Evolutionary conservation across 208 protist genomes (phyloP).

Genomic region (Jaenimonas drosophilae): DNA sequence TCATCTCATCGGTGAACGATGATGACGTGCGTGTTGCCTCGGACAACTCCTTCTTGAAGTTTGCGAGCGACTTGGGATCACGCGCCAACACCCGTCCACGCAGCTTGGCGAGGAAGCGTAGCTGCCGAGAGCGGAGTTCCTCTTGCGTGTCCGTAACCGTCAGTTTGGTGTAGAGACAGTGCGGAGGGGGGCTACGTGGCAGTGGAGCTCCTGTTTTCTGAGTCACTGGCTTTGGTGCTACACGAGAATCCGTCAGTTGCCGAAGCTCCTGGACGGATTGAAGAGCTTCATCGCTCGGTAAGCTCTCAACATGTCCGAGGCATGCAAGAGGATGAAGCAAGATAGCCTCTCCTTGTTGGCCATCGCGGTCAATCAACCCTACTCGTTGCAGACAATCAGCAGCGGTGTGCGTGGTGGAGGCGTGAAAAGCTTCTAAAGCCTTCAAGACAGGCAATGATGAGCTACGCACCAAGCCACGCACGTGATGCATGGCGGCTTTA

Average conservation of each 20-base stretch:
- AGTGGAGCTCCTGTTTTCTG: too few species aligned
- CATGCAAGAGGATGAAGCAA: slow-evolving; percentile 16
- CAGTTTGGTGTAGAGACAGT: slow-evolving; percentile 29
- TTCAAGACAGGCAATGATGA: neutral
- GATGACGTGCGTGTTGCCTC: neutral
- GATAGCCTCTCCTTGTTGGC: neutral
- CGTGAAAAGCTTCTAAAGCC: neutral
- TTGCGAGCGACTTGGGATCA: slow-evolving; percentile 11
- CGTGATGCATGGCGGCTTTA: slow-evolving; percentile 34
- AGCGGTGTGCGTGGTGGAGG: neutral
- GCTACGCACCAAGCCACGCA: slow-evolving; percentile 30
- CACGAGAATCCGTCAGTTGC: too few species aligned
- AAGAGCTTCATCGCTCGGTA: slow-evolving; percentile 16
- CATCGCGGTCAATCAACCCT: slow-evolving; percentile 1
- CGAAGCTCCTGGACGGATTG: too few species aligned
- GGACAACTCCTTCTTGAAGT: slow-evolving; percentile 13
- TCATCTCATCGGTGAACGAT: slow-evolving; percentile 7
- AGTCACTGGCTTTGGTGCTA: too few species aligned
- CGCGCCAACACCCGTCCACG: slow-evolving; percentile 23
- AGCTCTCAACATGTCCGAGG: slow-evolving; percentile 6
- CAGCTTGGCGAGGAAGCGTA: slow-evolving; percentile 32
- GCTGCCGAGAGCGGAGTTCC: slow-evolving; percentile 30
- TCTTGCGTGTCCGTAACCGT: slow-evolving; percentile 3
- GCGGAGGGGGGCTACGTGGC: too few species aligned
- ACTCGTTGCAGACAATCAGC: slow-evolving; percentile 1